Evolutionary conservation across 2,329 filamentous ascomycete genomes (phyloP), one percentile per base, ranked within the genome.

Genomic region (Talaromyces piceae): DNA sequence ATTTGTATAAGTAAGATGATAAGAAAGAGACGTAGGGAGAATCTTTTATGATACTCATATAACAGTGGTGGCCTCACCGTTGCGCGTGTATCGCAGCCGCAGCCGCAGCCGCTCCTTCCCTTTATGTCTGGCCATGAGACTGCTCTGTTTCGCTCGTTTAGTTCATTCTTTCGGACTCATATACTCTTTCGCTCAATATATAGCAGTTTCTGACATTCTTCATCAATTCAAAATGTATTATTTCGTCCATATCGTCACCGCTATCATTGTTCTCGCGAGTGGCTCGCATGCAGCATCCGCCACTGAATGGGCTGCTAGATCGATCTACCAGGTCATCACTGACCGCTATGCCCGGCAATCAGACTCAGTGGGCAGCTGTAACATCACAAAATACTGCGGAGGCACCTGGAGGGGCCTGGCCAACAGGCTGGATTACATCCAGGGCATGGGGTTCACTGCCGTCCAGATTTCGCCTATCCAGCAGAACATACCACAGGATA

Each of bases 361-460:
- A 54, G 56, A 59, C 11, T 56, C 56, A 3, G 41, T 50, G 7
- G 55, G 57, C 11, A 28, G 49, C 45, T 63, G 62, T 49, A 51
- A 58, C 25, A 26, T 57, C 16, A 44, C 44, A 3, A 50, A 57
- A 13, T 74, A 74, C 56, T 77, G 74, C 56, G 74, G 74, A 33
- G 73, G 73, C 16, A 73, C 71, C 11, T 75, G 70, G 65, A 64
- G 67, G 49, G 71, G 72, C 4, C 62, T 76, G 4, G 67, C 69
- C 54, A 65, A 63, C 31, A 67, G 72, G 49, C 61, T 75, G 7
- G 72, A 74, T 58, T 75, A 75, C 55, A 74, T 75, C 55, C 61
- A 73, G 50, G 63, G 58, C n/a, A 63, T 72, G 57, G 72, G 72
- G 4, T 74, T 75, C 53, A 67, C 69, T 56, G 68, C 71, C 7